Evolutionary conservation across 2,329 filamentous ascomycete species (phyloP).

Genomic region (Pseudogymnoascus sp.): DNA sequence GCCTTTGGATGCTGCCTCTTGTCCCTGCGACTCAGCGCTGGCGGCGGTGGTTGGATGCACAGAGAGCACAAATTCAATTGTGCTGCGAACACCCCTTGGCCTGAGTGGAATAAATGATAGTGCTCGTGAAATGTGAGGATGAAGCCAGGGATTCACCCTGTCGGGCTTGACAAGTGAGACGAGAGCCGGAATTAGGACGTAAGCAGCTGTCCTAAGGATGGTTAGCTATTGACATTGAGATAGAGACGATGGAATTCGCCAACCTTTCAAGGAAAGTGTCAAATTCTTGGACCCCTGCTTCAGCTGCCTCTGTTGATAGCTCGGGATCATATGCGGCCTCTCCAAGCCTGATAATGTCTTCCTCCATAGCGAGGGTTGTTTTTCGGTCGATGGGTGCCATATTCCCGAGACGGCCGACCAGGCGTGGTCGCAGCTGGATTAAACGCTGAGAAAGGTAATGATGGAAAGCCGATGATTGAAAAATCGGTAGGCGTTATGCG

Average conservation of each 20-base stretch:
- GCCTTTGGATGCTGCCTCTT: slow-evolving; percentile 35
- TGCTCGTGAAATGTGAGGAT: slow-evolving; percentile 44
- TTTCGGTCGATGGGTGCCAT: slow-evolving; percentile 8
- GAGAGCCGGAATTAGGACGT: slow-evolving; percentile 51
- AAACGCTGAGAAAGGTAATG: not conserved
- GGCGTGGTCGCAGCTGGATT: not conserved
- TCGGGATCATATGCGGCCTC: slow-evolving; percentile 1
- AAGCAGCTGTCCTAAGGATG: slow-evolving; percentile 34
- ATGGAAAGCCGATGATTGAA: not conserved
- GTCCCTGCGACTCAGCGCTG: not conserved
- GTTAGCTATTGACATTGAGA: not conserved
- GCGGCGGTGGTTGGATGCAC: slow-evolving; percentile 44
- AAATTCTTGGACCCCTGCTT: not conserved
- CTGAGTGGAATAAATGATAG: slow-evolving; percentile 55
- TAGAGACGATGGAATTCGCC: not conserved
- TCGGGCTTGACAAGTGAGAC: slow-evolving; percentile 57
- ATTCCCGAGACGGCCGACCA: not conserved
- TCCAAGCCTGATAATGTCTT: slow-evolving; percentile 6
- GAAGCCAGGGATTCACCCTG: slow-evolving; percentile 51
- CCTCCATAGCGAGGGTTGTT: not conserved
- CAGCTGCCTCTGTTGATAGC: not conserved
- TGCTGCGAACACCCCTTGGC: slow-evolving; percentile 54
- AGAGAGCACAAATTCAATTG: slow-evolving; percentile 62
- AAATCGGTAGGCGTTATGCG: no score
- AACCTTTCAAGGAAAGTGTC: not conserved